phyloP scores from a whole-genome alignment of 2,329 filamentous ascomycete species.

The Pseudocercospora cruenta region DNA sequence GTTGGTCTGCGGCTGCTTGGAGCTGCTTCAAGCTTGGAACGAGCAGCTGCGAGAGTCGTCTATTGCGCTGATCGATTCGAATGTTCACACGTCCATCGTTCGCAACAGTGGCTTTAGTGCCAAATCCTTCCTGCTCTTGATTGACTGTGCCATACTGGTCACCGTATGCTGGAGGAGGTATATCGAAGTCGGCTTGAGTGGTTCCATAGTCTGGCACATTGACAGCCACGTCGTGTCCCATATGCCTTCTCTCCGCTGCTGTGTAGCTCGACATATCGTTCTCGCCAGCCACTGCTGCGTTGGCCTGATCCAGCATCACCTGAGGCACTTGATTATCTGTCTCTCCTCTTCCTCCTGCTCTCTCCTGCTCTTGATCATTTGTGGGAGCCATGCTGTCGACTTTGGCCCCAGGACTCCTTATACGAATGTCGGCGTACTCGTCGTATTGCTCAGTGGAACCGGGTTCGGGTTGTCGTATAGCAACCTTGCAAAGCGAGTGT shows the following conservation, averaged over 20 bases:
- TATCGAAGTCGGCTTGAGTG: conserved; percentile 24
- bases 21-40: conserved; percentile 65
- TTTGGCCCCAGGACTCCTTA: background rate
- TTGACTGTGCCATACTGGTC: conserved; percentile 43
- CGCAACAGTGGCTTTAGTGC: conserved; percentile 44
- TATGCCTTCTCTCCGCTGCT: conserved; percentile 28
- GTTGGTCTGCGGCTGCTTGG: conserved; percentile 52
- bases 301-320: conserved; percentile 36
- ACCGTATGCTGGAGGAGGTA: conserved; percentile 46
- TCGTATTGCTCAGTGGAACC: background rate
- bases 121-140: conserved; percentile 44
- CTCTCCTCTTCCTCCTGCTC: background rate
- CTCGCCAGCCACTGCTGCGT: conserved; percentile 31
- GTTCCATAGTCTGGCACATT: conserved; percentile 16
- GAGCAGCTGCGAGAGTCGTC: conserved; percentile 68
- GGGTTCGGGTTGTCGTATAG: background rate
- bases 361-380: conserved; percentile 12
- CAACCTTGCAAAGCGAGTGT: background rate
- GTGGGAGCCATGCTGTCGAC: conserved; percentile 13
- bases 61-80: conserved; percentile 72
- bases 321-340: conserved; percentile 23
- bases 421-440: background rate
- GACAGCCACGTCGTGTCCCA: conserved; percentile 33
- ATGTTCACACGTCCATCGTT: conserved; percentile 80
- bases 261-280: conserved; percentile 20